These are phyloP conservation scores for Spinacia oleracea DNA, from an alignment of 179 eudicot species.

Conservation along the genomic window DNA sequence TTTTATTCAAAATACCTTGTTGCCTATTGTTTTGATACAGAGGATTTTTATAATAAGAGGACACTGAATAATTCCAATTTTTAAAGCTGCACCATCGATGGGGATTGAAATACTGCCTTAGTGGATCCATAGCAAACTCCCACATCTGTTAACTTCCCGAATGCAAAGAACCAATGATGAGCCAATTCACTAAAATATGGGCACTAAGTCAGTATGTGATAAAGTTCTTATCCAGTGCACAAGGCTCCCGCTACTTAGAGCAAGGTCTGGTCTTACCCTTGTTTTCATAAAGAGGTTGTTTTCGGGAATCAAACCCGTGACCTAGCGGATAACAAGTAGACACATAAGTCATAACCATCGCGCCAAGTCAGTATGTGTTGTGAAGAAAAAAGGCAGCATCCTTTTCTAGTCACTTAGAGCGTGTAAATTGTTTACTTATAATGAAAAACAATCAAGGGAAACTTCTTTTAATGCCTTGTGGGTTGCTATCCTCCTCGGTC, in stretches of 20 bases:
- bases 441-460: not conserved
- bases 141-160: not conserved
- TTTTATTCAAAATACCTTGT: not conserved
- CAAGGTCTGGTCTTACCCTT: no score
- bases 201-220: not conserved
- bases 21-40: not conserved
- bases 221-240: no score
- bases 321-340: no score
- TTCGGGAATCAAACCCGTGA: no score
- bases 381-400: not conserved
- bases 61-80: not conserved
- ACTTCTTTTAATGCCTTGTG: not conserved
- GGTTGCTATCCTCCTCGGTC: not conserved
- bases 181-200: not conserved
- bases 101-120: not conserved
- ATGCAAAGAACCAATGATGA: not conserved
- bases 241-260: no score
- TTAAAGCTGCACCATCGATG: not conserved
- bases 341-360: no score
- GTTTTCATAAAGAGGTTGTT: no score
- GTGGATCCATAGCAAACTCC: not conserved
- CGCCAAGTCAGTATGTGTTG: not conserved
- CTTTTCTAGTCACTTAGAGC: not conserved
- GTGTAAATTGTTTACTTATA: not conserved
- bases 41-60: not conserved